These are phyloP conservation scores for Pseudopyricularia javanii DNA, from an alignment of 2,329 filamentous ascomycete species.

Conservation along the genomic window DNA sequence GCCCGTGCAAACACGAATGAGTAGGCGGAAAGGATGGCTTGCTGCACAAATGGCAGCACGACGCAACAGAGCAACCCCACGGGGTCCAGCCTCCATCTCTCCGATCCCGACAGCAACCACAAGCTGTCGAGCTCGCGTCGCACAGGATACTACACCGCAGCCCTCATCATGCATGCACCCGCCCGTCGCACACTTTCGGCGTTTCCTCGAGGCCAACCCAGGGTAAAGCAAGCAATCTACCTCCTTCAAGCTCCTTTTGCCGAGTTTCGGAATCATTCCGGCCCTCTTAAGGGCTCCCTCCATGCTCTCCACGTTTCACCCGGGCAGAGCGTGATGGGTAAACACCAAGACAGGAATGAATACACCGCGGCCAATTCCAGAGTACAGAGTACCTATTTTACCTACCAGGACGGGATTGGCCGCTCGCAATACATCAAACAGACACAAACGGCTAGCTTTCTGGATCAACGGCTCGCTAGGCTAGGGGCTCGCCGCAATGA, in stretches of 20 bases:
- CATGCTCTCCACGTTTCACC: background rate
- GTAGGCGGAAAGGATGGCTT: background rate
- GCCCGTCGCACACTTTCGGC: background rate
- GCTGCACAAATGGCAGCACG: background rate
- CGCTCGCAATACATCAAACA: background rate
- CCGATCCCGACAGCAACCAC: background rate
- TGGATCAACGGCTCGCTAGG: background rate
- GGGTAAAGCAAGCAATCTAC: background rate
- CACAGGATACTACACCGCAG: background rate
- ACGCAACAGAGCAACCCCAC: background rate
- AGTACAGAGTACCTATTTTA: no score
- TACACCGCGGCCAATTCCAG: no score
- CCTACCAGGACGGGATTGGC: no score
- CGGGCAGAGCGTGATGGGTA: background rate
- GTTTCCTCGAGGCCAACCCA: background rate
- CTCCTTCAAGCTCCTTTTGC: background rate
- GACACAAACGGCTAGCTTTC: background rate
- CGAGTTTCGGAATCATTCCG: background rate
- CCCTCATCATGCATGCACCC: background rate
- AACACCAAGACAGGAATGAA: background rate
- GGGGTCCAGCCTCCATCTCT: background rate
- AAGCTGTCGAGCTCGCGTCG: background rate
- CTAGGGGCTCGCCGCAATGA: background rate
- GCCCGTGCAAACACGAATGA: background rate
- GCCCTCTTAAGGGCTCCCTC: background rate